These are phyloP conservation scores for Fusarium sacchari DNA, from an alignment of 2,329 filamentous ascomycete genomes.

Conservation along the genomic window DNA sequence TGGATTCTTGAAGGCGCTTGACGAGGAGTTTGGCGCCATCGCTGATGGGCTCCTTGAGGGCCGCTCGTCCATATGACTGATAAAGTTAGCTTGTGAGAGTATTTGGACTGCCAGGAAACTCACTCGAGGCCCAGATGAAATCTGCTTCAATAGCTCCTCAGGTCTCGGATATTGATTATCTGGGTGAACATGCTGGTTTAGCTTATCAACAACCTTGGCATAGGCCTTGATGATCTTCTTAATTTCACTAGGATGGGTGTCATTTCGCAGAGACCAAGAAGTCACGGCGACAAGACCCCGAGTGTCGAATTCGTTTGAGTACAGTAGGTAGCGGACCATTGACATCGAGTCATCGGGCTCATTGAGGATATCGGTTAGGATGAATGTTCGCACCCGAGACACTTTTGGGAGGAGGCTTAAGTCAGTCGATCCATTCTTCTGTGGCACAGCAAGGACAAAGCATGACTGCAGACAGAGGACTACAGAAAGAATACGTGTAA, in stretches of 20 bases:
- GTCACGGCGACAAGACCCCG: not conserved
- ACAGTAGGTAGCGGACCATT: constrained; percentile 4
- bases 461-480: not conserved
- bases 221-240: constrained; percentile 2
- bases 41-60: constrained; percentile 2
- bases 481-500: not conserved
- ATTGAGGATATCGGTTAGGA: constrained; percentile 8
- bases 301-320: constrained; percentile 13
- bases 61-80: constrained; percentile 7
- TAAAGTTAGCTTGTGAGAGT: not conserved
- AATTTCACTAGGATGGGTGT: constrained; percentile 2
- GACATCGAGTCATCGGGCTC: constrained; percentile 22
- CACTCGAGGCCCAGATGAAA: constrained; percentile 1
- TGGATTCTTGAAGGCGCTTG: not conserved
- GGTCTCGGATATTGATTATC: not conserved
- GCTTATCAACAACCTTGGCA: constrained; percentile 4
- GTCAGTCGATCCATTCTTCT: not conserved
- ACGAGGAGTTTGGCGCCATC: not conserved
- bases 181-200: constrained; percentile 13
- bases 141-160: not conserved
- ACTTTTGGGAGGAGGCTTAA: not conserved
- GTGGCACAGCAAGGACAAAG: not conserved
- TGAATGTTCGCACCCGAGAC: not conserved
- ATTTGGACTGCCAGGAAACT: rapidly evolving
- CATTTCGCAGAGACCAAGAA: constrained; percentile 10